Evolutionary conservation across 1,284 basidiomycete species (phyloP), one percentile per base, ranked within the genome.

Genomic region (Sanguinoderma infundibulare): DNA sequence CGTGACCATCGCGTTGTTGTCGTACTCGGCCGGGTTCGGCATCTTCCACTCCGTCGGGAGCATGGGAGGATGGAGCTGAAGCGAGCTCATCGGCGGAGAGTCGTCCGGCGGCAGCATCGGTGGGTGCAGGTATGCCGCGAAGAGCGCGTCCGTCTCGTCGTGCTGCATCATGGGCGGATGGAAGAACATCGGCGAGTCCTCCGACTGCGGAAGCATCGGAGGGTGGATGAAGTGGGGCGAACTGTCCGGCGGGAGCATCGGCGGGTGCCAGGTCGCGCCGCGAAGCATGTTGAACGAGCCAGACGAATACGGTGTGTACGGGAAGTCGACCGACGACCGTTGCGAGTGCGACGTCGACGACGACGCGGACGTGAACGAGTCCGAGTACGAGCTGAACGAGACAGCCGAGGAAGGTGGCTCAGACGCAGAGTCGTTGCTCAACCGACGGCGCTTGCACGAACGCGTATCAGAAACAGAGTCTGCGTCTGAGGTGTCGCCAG

Each of bases 351-450:
- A 77, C 3, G 78, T 74, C 24, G 77, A 68, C 47, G 78, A 78
- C 12, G 80, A 79, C 32, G 78, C 70, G 47, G 70, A 73, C 30
- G 69, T 69, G 60, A 54, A 79, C 49, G 80, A 81, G 40, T 79
- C 71, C 15, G 73, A 59, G 61, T 73, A 75, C 38, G 78, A 58
- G 70, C 75, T 59, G 62, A 68, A 73, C 20, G 73, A 74, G 24
- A 72, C 67, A 1, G 77, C 73, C 5, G 84, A 87, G 7, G 83
- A 85, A 0, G 73, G 74, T 7, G 73, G 74, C 65, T 75, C 74
- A 81, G 83, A 86, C 3, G 83, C 84, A 2, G 89, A 90, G 70
- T 89, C 88, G 12, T 82, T 84, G 77, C 87, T 90, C 87, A 92
- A 86, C 51, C 90, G 77, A 17, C 89, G 79, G 7, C 89, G 83